phyloP scores from a whole-genome alignment of 1,284 basidiomycete genomes.

The Malassezia japonica region DNA sequence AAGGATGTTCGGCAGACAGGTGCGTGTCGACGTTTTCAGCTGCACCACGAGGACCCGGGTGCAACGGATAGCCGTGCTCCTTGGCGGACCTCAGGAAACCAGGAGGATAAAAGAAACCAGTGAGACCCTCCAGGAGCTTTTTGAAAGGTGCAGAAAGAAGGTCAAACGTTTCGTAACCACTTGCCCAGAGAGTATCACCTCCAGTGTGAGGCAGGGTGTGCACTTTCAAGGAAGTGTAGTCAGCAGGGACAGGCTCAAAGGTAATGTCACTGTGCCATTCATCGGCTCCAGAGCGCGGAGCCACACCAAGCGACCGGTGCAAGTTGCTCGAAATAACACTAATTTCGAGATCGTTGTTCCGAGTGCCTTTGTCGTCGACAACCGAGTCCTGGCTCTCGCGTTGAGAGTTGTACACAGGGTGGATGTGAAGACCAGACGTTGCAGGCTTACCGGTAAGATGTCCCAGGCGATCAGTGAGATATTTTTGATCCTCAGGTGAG shows the following conservation, averaged over 20 bases:
- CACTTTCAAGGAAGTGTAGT: slow-evolving; percentile 52
- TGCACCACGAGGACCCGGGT: slow-evolving; percentile 44
- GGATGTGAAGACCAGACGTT: slow-evolving; percentile 57
- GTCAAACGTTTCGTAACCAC: slow-evolving; percentile 59
- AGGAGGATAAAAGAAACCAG: slow-evolving; percentile 19
- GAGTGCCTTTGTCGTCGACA: slow-evolving; percentile 17
- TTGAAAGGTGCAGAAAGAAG: slow-evolving; percentile 57
- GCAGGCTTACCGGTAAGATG: slow-evolving; percentile 56
- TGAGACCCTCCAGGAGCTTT: slow-evolving; percentile 53
- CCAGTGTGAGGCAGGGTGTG: slow-evolving; percentile 19
- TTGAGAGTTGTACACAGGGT: slow-evolving; percentile 57
- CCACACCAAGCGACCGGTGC: neutral
- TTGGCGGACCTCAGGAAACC: slow-evolving; percentile 20
- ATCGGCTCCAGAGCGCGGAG: slow-evolving; percentile 1
- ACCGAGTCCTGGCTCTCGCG: slow-evolving; percentile 26
- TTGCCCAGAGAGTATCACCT: slow-evolving; percentile 50
- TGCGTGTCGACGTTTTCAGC: slow-evolving; percentile 57
- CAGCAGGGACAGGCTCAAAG: slow-evolving; percentile 61
- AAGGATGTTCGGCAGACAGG: slow-evolving; percentile 55
- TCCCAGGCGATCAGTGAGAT: slow-evolving; percentile 54
- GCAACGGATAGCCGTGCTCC: slow-evolving; percentile 30
- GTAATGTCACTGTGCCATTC: slow-evolving; percentile 56
- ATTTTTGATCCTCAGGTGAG: slow-evolving; percentile 52
- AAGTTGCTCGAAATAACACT: slow-evolving; percentile 25
- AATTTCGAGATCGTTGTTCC: slow-evolving; percentile 28